Evolutionary conservation across 2,329 filamentous ascomycete genomes (phyloP).

Genomic region (Alternaria longipes): DNA sequence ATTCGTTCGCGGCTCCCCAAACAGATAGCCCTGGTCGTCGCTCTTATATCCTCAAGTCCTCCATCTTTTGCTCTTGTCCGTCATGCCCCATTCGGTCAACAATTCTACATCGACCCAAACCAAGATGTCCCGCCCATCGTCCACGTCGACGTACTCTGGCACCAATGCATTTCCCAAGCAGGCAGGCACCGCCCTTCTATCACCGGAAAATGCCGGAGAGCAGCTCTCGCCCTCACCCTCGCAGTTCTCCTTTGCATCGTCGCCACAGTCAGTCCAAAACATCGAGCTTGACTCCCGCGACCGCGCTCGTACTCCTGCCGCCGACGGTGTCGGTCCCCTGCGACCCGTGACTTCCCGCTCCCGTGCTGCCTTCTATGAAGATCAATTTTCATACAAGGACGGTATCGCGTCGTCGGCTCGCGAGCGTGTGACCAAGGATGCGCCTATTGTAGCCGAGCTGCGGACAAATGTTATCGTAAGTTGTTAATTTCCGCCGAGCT

Average conservation of each 20-base stretch:
- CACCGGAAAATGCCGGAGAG: slow-evolving; percentile 37
- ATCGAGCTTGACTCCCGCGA: slow-evolving; percentile 25
- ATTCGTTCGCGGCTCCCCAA: slow-evolving; percentile 38
- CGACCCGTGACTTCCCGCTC: slow-evolving; percentile 28
- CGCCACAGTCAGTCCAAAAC: slow-evolving; percentile 41
- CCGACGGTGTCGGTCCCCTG: slow-evolving; percentile 28
- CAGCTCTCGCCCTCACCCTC: slow-evolving; percentile 50
- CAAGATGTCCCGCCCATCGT: slow-evolving; percentile 50
- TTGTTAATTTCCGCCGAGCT: slow-evolving; percentile 28
- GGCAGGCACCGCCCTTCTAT: slow-evolving; percentile 43
- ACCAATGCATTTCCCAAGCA: slow-evolving; percentile 47
- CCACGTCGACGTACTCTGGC: slow-evolving; percentile 44
- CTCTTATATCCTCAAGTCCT: slow-evolving; percentile 22
- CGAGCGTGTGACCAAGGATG: slow-evolving; percentile 56
- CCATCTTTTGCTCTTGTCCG: slow-evolving; percentile 10
- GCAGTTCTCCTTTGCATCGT: slow-evolving; percentile 50
- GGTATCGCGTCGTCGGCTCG: slow-evolving; percentile 46
- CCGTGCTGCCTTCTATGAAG: slow-evolving; percentile 51
- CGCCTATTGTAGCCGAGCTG: slow-evolving; percentile 59
- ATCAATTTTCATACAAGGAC: slow-evolving; percentile 51
- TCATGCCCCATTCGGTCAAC: slow-evolving; percentile 51
- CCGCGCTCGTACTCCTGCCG: slow-evolving; percentile 31
- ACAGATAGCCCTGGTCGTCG: slow-evolving; percentile 23
- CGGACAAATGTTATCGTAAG: slow-evolving; percentile 62
- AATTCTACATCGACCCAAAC: slow-evolving; percentile 42